Evolutionary conservation across 371 early-diverging fungal genomes (phyloP), one percentile per base, ranked within the genome.

Genomic region (Apophysomyces trapeziformis): DNA sequence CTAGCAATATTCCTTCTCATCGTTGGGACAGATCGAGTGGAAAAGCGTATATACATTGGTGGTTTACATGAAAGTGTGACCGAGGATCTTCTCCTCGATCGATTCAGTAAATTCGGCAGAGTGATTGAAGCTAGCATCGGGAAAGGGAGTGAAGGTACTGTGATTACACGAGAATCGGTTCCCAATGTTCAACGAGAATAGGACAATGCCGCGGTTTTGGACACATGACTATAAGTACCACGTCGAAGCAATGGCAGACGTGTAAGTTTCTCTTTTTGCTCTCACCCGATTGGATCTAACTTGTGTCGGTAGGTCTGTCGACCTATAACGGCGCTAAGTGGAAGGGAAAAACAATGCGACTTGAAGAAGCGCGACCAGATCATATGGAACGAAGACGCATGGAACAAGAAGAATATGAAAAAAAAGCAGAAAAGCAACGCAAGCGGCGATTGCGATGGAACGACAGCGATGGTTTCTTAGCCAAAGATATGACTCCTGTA

Each of bases 241-340:
- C 87, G 4, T 72, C 85, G 18, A 83, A 86, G 50, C 77, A 89
- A 46, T 90, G 92, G 88, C 76, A 73, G 46, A 80, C 82, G 65
- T 93, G 94, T 82, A 79, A 57, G 74, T 57, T 38, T 60, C 47
- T 18, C 36, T 50, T 16, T 21, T 47, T 66, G 36, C 0, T 59
- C 5, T 13, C 41, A 41, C 8, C 41, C 69, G 80, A 77, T 43
- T 78, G 1, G 65, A 72, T 12, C 71, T 14, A 80, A 77, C 65
- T 80, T 7, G 1, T 62, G 1, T n/a, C 16, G 21, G 6, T 61
- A 88, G 90, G 88, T 59, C 43, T 90, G 2, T 73, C 82, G 2
- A 71, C 85, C 2, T 91, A 87, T 67, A 90, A 93, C 57, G 90
- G 92, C 0, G 84, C 95, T n/a, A 93, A 92, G 65, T 96, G 96